Evolutionary conservation across 495 filamentous ascomycete species (phyloP), one percentile per base, ranked within the genome.

Genomic region (Lepidopterella palustris): DNA sequence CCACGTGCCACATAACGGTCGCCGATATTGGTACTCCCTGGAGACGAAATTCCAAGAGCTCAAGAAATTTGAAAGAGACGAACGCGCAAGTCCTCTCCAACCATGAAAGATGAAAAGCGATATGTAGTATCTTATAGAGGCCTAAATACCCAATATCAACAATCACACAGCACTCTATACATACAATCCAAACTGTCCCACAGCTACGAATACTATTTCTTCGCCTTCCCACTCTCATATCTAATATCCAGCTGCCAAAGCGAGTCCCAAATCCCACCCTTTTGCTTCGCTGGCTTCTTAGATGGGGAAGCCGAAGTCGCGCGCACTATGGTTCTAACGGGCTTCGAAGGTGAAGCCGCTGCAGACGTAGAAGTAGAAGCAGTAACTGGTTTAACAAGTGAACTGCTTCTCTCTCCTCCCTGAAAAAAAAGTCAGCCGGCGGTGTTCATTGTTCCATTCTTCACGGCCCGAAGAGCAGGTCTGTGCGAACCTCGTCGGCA

Each of bases 381-480:
- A 42, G 50, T 27, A 6, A 24, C 20, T 25, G 47, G 26, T 27
- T 13, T 50, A 3, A 27, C 25, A 27, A 48, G 45, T 27, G 24
- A 48, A 52, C 39, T 42, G 40, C 58, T 18, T 39, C 48, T 18
- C 5, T 50, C 24, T 24, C 47, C 18, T 9, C 18, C 47, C 40
- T 57, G n/a, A 10, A 53, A 18, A 10, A 53, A 61, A 15, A 15
- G 47, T 53, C 32, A 53, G 58, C 54, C 53, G 49, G 55, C 53
- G 55, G 52, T n/a, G n/a, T n/a, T n/a, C n/a, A n/a, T 55, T 45
- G 48, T 51, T 50, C 45, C 25, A 40, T 55, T 40, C 54, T 53
- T 68, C 61, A 72, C 32, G 72, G 70, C 31, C 72, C 72, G 62
- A 66, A 70, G 25, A 75, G 72, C 25, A 70, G 69, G 52, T 75